Percentiles rank a stretch among this genome's conserved stretches.
These are phyloP conservation scores for Yamadazyma taylorii DNA, from an alignment of 1,139 yeast species.

Conservation along the genomic window DNA sequence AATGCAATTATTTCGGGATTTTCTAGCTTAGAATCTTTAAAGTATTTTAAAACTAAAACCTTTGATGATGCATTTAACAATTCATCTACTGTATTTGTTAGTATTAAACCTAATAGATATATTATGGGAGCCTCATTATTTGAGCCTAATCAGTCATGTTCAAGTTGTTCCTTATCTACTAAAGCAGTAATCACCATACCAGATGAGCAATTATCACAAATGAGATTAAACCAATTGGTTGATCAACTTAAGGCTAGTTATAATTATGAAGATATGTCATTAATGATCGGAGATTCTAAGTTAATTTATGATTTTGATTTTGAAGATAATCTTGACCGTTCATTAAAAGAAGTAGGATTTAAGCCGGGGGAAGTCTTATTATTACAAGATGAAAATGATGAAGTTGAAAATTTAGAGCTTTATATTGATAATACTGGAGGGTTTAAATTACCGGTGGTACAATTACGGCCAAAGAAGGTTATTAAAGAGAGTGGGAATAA, in stretches of 20 bases:
- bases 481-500: slow-evolving; percentile 10
- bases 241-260: slow-evolving; percentile 46
- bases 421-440: slow-evolving; percentile 38
- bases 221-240: slow-evolving; percentile 44
- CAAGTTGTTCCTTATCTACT: slow-evolving; percentile 68
- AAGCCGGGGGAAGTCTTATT: slow-evolving; percentile 59
- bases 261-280: slow-evolving; percentile 62
- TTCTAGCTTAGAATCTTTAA: slow-evolving; percentile 70
- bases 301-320: slow-evolving; percentile 84
- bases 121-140: slow-evolving; percentile 62
- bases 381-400: slow-evolving; percentile 77
- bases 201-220: slow-evolving; percentile 13
- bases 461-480: slow-evolving; percentile 22
- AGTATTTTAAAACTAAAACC: slow-evolving; percentile 39
- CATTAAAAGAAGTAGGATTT: slow-evolving; percentile 57
- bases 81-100: slow-evolving; percentile 60
- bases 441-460: slow-evolving; percentile 24
- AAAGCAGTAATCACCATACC: slow-evolving; percentile 37
- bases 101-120: slow-evolving; percentile 68
- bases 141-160: slow-evolving; percentile 66
- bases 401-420: slow-evolving; percentile 67
- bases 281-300: slow-evolving; percentile 58
- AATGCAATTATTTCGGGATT: slow-evolving; percentile 94
- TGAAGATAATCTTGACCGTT: slow-evolving; percentile 66
- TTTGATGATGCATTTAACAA: slow-evolving; percentile 17